Conservation (phyloP, 148 eudicot species). For the Gaultheria prostrata region DNA sequence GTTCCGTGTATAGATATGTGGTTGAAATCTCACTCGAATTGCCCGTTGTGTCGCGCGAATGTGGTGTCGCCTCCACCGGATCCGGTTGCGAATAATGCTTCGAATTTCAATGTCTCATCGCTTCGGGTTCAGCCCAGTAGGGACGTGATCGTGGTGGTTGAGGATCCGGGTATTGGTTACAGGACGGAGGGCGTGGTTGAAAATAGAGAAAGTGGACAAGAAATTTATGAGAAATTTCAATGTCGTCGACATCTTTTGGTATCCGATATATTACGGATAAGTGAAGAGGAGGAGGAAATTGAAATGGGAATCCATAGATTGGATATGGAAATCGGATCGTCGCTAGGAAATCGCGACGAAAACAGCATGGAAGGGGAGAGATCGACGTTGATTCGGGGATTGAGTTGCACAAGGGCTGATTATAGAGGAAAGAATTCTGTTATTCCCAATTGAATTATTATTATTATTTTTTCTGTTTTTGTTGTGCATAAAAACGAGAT, state of each 20-base stretch:
- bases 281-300: constrained; percentile 21
- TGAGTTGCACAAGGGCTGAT: constrained; percentile 5
- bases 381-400: background rate
- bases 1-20: constrained; percentile 68
- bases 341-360: background rate
- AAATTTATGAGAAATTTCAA: constrained; percentile 4
- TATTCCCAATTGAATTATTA: constrained; percentile 8
- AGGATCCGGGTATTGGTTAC: background rate
- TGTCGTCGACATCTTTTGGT: constrained; percentile 16
- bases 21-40: constrained; percentile 63
- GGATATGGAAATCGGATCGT: constrained; percentile 13
- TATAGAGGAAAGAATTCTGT: background rate
- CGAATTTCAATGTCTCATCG: constrained; percentile 12
- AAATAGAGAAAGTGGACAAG: constrained; percentile 1
- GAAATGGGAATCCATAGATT: constrained; percentile 11
- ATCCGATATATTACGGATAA: constrained; percentile 19
- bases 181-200: background rate
- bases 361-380: background rate
- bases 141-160: constrained; percentile 32
- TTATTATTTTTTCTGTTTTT: background rate
- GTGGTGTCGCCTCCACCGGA: constrained; percentile 9
- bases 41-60: constrained; percentile 66
- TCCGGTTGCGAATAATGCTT: constrained; percentile 11
- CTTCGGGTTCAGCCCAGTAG: constrained; percentile 15
- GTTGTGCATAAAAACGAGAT: constrained; percentile 3